Conservation (phyloP, 495 filamentous ascomycete genomes). For the Hypoxylon subgilvum region DNA sequence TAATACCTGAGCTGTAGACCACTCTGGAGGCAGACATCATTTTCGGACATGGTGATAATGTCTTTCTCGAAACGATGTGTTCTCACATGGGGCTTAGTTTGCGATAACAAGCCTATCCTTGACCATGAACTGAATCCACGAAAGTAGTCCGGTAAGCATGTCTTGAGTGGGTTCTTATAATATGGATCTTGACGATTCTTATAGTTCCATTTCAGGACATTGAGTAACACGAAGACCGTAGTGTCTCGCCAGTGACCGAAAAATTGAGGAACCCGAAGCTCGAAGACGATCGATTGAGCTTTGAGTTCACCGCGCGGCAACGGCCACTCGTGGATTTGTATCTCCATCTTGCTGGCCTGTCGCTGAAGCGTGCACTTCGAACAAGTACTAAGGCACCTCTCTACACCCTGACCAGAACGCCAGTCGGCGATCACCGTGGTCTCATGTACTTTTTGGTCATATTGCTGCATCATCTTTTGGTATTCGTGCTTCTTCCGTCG, state of each 20-base stretch:
- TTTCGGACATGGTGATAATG: slow-evolving; percentile 33
- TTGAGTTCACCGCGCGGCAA: slow-evolving; percentile 48
- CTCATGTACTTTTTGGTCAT: slow-evolving; percentile 35
- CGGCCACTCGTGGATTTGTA: slow-evolving; percentile 68
- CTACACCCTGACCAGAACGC: slow-evolving; percentile 3
- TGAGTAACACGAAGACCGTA: slow-evolving; percentile 51
- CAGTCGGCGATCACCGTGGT: slow-evolving; percentile 30
- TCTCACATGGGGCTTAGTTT: slow-evolving; percentile 48
- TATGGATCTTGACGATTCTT: not conserved
- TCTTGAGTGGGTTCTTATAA: not conserved
- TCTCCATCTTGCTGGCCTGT: slow-evolving; percentile 47
- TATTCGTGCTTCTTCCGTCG: slow-evolving; percentile 42
- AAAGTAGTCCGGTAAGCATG: slow-evolving; percentile 1
- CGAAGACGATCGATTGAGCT: slow-evolving; percentile 62
- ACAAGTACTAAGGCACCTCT: slow-evolving; percentile 23
- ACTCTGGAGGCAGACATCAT: slow-evolving; percentile 54
- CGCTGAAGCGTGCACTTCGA: slow-evolving; percentile 37
- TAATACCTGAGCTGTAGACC: slow-evolving; percentile 49
- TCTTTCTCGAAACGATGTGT: slow-evolving; percentile 48
- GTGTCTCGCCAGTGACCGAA: slow-evolving; percentile 62
- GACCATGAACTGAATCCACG: not conserved
- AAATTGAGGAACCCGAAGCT: slow-evolving; percentile 54
- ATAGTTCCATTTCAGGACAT: slow-evolving; percentile 44
- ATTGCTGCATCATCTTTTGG: slow-evolving; percentile 37
- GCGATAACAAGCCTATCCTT: slow-evolving; percentile 50